Evolutionary conservation across 1,139 yeast species (phyloP).

Genomic region (Saccharomyces hybrid): DNA sequence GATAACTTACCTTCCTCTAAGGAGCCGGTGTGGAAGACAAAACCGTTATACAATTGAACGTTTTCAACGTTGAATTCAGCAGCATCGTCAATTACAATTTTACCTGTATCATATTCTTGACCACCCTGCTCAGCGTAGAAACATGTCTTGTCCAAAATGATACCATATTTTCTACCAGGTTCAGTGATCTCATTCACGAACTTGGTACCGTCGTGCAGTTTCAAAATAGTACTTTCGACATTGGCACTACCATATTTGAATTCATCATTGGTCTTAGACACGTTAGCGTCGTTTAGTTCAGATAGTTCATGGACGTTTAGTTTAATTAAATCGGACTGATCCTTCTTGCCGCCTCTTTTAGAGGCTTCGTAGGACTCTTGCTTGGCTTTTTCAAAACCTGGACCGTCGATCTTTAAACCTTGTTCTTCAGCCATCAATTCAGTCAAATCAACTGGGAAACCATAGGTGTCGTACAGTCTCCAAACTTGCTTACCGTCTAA

Average conservation of each 20-base stretch:
- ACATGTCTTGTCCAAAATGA: constrained; percentile 81
- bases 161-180: constrained; percentile 57
- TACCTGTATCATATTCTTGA: constrained; percentile 94
- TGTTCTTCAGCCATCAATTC: constrained; percentile 98
- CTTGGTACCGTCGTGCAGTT: constrained; percentile 59
- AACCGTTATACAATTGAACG: constrained; percentile 90
- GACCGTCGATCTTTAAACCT: constrained; percentile 86
- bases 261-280: constrained; percentile 78
- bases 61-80: constrained; percentile 85
- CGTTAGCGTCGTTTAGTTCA: constrained; percentile 46
- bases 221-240: constrained; percentile 55
- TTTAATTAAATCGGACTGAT: constrained; percentile 53
- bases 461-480: constrained; percentile 98
- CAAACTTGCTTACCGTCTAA: constrained; percentile 93
- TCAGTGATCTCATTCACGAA: constrained; percentile 46
- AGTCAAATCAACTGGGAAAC: constrained; percentile 97
- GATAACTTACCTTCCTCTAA: constrained; percentile 66
- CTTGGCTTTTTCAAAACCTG: constrained; percentile 84
- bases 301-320: constrained; percentile 87
- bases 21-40: constrained; percentile 88
- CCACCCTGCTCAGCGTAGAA: constrained; percentile 99
- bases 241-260: constrained; percentile 64
- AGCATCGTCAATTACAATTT: constrained; percentile 77
- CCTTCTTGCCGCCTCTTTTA: constrained; percentile 73
- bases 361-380: constrained; percentile 90